A percentile compares a stretch with the other conserved stretches of the same genome.
Conservation (phyloP, 805 yeast genomes). For the Sugiyamaella lignohabitans region DNA sequence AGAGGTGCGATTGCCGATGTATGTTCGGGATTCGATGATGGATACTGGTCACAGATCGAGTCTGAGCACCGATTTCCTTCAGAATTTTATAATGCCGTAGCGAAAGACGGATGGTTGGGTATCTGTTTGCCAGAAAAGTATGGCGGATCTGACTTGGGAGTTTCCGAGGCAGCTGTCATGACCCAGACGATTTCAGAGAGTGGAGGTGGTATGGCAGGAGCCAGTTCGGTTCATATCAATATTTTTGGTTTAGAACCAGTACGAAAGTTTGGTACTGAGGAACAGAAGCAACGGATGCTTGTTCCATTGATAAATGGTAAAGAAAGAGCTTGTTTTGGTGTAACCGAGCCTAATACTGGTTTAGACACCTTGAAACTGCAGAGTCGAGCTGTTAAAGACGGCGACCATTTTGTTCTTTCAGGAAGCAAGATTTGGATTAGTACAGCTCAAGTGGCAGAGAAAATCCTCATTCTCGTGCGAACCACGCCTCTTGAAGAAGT, state of each 20-base stretch:
- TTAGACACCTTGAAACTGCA: slow-evolving; percentile 6
- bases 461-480: slow-evolving; percentile 6
- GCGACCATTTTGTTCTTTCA: slow-evolving; percentile 4
- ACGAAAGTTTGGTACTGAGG: slow-evolving; percentile 8
- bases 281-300: slow-evolving; percentile 6
- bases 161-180: slow-evolving; percentile 9
- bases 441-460: slow-evolving; percentile 10
- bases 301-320: slow-evolving; percentile 4
- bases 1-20: slow-evolving; percentile 5
- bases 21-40: slow-evolving; percentile 6
- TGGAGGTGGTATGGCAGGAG: slow-evolving; percentile 10
- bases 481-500: slow-evolving; percentile 8
- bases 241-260: slow-evolving; percentile 12
- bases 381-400: slow-evolving; percentile 1
- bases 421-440: slow-evolving; percentile 10
- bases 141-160: slow-evolving; percentile 8
- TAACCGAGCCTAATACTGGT: slow-evolving; percentile 8
- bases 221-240: slow-evolving; percentile 10
- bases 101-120: slow-evolving; percentile 8
- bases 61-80: slow-evolving; percentile 4
- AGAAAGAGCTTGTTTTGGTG: slow-evolving; percentile 8
- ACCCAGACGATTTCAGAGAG: slow-evolving; percentile 8
- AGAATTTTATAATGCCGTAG: slow-evolving; percentile 7
- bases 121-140: slow-evolving; percentile 9
- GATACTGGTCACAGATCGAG: slow-evolving; percentile 5